These are phyloP conservation scores for Boletus smithii DNA, from an alignment of 1,284 basidiomycete genomes.

Conservation along the genomic window DNA sequence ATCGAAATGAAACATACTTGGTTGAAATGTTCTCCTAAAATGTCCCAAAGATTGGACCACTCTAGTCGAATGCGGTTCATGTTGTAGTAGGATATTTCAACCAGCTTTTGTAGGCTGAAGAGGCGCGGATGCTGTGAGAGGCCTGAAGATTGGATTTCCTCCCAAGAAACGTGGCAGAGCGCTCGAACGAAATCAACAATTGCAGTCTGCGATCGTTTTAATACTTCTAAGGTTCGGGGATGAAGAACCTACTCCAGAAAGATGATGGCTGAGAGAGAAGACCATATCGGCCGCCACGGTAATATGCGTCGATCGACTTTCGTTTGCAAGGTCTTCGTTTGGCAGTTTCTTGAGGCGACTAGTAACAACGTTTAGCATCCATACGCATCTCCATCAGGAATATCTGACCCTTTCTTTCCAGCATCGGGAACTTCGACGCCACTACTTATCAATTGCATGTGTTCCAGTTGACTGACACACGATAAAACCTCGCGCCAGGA, in stretches of 20 bases:
- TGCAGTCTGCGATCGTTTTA: conserved; percentile 61
- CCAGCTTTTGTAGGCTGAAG: conserved; percentile 97
- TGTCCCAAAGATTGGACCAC: conserved; percentile 98
- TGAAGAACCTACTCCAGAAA: conserved; percentile 78
- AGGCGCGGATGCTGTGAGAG: conserved; percentile 89
- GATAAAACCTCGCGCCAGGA: conserved; percentile 96
- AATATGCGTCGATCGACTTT: conserved; percentile 96
- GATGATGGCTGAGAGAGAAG: conserved; percentile 91
- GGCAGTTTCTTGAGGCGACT: conserved; percentile 70
- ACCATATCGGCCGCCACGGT: conserved; percentile 99
- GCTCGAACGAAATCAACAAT: conserved; percentile 98
- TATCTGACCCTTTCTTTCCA: conserved; percentile 71
- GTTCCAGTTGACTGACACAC: conserved; percentile 95
- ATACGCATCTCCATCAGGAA: neutral
- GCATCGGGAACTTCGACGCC: conserved; percentile 82
- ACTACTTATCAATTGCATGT: conserved; percentile 93
- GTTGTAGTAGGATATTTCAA: conserved; percentile 99
- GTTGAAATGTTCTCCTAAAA: conserved; percentile 98
- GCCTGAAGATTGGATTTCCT: conserved; percentile 97
- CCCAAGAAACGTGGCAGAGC: conserved; percentile 97
- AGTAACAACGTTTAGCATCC: conserved; percentile 7
- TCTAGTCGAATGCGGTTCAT: conserved; percentile 98
- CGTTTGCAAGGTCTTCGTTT: conserved; percentile 93
- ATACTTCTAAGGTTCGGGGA: conserved; percentile 4
- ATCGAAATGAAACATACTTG: conserved; percentile 55